Evolutionary conservation across 805 yeast species (phyloP), one percentile per base, ranked within the genome.

Genomic region (Metschnikowia gelsemii): DNA sequence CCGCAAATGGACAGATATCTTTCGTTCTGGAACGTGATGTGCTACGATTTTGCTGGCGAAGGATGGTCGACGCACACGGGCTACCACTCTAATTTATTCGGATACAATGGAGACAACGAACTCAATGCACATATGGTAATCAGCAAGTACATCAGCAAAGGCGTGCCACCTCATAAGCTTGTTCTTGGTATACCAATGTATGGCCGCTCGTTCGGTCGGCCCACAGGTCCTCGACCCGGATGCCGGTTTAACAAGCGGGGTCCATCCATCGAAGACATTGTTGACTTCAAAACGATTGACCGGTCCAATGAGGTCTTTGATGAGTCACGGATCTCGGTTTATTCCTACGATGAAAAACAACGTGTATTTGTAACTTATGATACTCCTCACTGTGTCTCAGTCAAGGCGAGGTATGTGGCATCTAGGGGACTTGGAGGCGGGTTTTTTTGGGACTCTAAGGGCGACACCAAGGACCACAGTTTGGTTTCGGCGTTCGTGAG

Each of bases 381-480:
- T 57, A 83, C 76, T 46, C 68, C 67, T 0, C 64, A 68, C 4
- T 71, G 83, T 2, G 78, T 75, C 2, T 53, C 57, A 7, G 52
- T 53, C 13, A 93, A 91, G 58, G 88, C 87, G 0, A 53, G 65
- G 21, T 88, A 78, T 52, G 78, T 84, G 6, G 52, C 49, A 28
- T 51, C 61, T 16, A 59, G 65, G 5, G 55, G 66, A 0, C 63
- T 89, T 8, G 95, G 83, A 0, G 98, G 99, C 0, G 96, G 86
- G 0, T 82, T 93, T 79, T 90, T 87, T 83, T 91, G 98, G 98
- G 97, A 91, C 54, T 82, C 96, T 0, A 74, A 82, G 43, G 96
- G 96, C 2, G 96, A 88, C 55, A 54, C 62, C 2, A 35, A 24
- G 27, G 53, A 67, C 25, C 45, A 57, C n/a, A 64, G 62, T 3